Percentiles rank a stretch among this genome's conserved stretches.
These are phyloP conservation scores for Xerocomus brunneocitrinus DNA, from an alignment of 768 basidiomycete genomes.

Conservation along the genomic window DNA sequence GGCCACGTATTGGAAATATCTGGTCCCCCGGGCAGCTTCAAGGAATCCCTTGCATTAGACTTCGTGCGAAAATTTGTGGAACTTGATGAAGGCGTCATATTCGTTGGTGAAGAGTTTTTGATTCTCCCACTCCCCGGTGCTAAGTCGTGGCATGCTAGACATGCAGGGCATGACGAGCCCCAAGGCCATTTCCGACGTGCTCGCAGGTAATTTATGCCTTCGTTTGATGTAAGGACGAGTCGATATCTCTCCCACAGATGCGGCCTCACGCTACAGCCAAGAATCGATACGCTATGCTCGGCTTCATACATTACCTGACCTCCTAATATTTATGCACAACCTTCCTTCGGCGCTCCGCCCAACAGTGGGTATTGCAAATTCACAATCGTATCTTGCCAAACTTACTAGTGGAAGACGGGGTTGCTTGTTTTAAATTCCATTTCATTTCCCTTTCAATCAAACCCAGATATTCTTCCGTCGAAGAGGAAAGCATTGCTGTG, in stretches of 20 bases:
- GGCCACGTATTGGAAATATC: constrained; percentile 70
- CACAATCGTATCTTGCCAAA: not conserved
- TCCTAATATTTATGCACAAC: constrained; percentile 56
- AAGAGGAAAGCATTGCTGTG: constrained; percentile 45
- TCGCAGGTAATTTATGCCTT: constrained; percentile 21
- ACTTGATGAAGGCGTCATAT: constrained; percentile 49
- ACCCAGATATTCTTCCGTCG: constrained; percentile 34
- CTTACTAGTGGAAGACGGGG: constrained; percentile 35
- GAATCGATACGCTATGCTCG: constrained; percentile 23
- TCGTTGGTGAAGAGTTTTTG: constrained; percentile 48
- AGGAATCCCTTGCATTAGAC: constrained; percentile 50
- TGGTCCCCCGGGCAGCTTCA: constrained; percentile 70
- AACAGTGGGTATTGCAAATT: constrained; percentile 38
- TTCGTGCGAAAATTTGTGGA: constrained; percentile 47
- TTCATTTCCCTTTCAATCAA: constrained; percentile 60
- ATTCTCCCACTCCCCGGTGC: not conserved
- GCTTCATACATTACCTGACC: constrained; percentile 46
- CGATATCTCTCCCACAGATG: constrained; percentile 34
- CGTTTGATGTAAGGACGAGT: constrained; percentile 6
- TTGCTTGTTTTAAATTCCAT: constrained; percentile 65
- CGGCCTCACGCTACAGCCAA: constrained; percentile 32
- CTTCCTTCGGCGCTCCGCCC: constrained; percentile 46
- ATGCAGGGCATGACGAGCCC: constrained; percentile 47
- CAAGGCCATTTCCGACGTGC: constrained; percentile 29
- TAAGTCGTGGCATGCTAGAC: constrained; percentile 30